phyloP scores from a whole-genome alignment of 208 protist species.

The Acanthamoeba castellanii region DNA sequence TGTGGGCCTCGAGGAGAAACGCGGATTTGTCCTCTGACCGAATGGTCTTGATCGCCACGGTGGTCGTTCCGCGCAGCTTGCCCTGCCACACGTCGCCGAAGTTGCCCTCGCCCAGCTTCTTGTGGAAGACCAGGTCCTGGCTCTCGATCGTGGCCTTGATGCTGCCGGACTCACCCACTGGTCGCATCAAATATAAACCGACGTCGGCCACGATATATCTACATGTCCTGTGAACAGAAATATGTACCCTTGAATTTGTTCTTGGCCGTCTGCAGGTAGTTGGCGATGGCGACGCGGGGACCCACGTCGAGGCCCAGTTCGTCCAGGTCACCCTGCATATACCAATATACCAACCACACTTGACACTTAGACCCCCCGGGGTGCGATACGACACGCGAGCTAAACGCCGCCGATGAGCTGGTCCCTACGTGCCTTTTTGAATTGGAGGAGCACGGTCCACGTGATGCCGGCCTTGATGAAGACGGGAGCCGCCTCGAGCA shows the following conservation, averaged over 20 bases:
- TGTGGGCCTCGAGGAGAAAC: conserved; percentile 64
- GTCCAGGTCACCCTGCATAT: background rate
- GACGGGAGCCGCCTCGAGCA: conserved; percentile 24
- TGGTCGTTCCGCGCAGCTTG: conserved; percentile 57
- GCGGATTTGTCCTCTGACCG: conserved; percentile 43
- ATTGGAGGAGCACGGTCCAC: conserved; percentile 48
- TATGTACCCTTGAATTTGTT: conserved; percentile 41
- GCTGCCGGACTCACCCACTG: background rate
- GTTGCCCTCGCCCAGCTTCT: conserved; percentile 62
- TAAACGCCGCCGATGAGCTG: no score
- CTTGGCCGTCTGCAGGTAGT: conserved; percentile 39
- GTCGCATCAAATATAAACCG: background rate
- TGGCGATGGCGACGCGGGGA: conserved; percentile 25
- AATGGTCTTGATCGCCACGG: conserved; percentile 69
- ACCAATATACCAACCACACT: no score
- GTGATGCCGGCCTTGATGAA: conserved; percentile 48
- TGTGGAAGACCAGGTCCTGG: conserved; percentile 40
- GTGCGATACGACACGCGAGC: no score
- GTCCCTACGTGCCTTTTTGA: background rate
- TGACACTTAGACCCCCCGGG: no score
- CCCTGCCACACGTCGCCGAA: conserved; percentile 73
- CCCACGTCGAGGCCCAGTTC: conserved; percentile 24
- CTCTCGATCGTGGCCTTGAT: conserved; percentile 20
- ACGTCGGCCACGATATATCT: no score
- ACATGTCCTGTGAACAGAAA: background rate